A percentile compares a stretch with the other conserved stretches of the same genome.
These are phyloP conservation scores for Penicillium sp. DNA, from an alignment of 2,329 filamentous ascomycete species.

Conservation along the genomic window DNA sequence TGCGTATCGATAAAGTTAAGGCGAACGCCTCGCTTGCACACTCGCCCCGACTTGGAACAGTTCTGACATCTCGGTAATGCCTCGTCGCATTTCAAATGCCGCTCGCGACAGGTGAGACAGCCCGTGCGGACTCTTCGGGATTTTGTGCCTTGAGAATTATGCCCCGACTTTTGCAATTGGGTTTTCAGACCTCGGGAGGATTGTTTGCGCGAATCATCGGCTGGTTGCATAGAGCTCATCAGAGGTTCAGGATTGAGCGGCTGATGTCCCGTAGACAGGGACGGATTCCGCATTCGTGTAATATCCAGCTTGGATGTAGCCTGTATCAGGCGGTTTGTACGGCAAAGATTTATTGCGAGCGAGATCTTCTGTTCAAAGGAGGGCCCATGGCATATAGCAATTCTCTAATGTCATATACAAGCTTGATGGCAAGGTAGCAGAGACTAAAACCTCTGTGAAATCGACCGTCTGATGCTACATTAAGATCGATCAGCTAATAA, in stretches of 20 bases:
- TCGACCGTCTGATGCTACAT: no score
- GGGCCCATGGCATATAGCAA: background rate
- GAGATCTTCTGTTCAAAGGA: background rate
- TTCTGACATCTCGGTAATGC: slow-evolving; percentile 65
- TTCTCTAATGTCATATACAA: background rate
- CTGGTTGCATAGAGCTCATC: background rate
- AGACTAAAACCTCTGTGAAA: background rate
- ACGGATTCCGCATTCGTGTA: background rate
- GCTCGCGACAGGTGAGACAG: slow-evolving; percentile 82
- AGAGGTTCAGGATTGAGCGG: background rate
- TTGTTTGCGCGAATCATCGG: background rate
- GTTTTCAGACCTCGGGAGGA: background rate
- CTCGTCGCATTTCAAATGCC: slow-evolving; percentile 90
- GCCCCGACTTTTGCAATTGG: slow-evolving; percentile 13
- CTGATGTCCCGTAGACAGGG: background rate
- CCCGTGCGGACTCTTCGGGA: slow-evolving; percentile 86
- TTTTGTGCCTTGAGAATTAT: slow-evolving; percentile 42
- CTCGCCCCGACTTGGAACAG: slow-evolving; percentile 79
- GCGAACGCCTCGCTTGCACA: slow-evolving; percentile 80
- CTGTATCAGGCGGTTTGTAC: background rate
- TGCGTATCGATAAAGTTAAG: slow-evolving; percentile 89
- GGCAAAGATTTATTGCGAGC: background rate
- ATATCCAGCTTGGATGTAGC: background rate
- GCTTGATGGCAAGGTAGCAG: background rate
- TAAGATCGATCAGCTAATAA: background rate